A percentile compares a stretch with the other conserved stretches of the same genome.
phyloP scores from a whole-genome alignment of 345 rosid species.

The Draba incana region DNA sequence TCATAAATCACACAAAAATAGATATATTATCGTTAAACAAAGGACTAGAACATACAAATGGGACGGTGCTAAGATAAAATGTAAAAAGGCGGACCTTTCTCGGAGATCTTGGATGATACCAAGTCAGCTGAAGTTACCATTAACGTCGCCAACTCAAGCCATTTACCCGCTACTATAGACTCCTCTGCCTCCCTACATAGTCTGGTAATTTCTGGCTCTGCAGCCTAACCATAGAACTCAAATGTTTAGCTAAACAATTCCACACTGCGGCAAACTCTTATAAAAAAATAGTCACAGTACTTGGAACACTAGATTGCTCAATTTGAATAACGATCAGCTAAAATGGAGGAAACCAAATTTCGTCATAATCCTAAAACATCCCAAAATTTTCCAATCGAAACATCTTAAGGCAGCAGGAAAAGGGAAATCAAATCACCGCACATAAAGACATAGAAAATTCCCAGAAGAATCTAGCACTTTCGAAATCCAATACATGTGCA shows the following conservation, averaged over 20 bases:
- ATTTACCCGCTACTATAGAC: conserved; percentile 58
- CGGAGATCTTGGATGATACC: conserved; percentile 84
- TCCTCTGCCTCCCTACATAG: conserved; percentile 85
- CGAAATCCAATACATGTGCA: not conserved
- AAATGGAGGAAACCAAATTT: not conserved
- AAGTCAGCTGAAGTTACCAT: conserved; percentile 95
- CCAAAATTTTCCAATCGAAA: conserved; percentile 2
- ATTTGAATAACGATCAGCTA: not conserved
- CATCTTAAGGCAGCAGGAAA: not conserved
- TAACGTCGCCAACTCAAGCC: conserved; percentile 80
- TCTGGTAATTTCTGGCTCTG: conserved; percentile 72
- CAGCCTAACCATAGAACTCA: conserved; percentile 51
- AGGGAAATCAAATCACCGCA: too few relatives aligned
- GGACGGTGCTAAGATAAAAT: not conserved
- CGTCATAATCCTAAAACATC: not conserved
- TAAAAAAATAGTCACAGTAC: not conserved
- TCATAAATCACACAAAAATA: not conserved
- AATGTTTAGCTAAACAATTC: not conserved
- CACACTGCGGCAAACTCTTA: not conserved
- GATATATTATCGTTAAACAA: not conserved
- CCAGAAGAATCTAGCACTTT: not conserved
- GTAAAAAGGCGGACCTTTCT: conserved; percentile 64
- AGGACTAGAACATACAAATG: not conserved
- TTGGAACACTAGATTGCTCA: not conserved
- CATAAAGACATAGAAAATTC: not conserved